These are phyloP conservation scores for Colletotrichum chrysophilum DNA, from an alignment of 2,329 filamentous ascomycete genomes.

Conservation along the genomic window DNA sequence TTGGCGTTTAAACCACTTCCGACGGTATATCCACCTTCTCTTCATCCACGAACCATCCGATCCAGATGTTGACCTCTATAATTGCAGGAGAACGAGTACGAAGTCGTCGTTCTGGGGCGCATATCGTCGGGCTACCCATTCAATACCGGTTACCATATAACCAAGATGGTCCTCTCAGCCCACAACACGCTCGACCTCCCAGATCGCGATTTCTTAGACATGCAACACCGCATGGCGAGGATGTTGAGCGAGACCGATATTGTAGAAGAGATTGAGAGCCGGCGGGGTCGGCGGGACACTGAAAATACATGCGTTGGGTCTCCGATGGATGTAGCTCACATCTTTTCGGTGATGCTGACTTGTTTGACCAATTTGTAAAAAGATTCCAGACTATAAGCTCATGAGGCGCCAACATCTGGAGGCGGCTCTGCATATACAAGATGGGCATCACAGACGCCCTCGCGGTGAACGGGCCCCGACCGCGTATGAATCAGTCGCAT, in stretches of 20 bases:
- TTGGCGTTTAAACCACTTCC: not conserved
- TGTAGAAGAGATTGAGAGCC: not conserved
- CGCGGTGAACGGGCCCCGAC: not conserved
- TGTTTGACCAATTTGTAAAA: not conserved
- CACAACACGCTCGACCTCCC: not conserved
- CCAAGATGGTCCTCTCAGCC: not conserved
- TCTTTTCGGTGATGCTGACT: not conserved
- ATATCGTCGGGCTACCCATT: not conserved
- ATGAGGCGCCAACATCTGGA: not conserved
- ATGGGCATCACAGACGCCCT: not conserved
- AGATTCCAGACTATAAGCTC: not conserved
- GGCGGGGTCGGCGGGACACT: fast-evolving
- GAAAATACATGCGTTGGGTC: fast-evolving
- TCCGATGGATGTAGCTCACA: not conserved
- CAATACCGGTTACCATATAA: fast-evolving
- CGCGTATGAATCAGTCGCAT: not conserved
- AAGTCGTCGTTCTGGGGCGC: not conserved
- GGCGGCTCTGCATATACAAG: not conserved
- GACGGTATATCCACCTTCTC: not conserved
- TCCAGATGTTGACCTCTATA: not conserved
- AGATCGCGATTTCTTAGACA: not conserved
- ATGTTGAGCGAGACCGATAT: not conserved
- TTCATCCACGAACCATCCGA: not conserved
- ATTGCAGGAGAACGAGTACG: not conserved
- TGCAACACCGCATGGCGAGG: not conserved